Percentiles rank a stretch among this genome's conserved stretches.
Conservation (phyloP, 192 early-diverging fungal genomes). For the Podochytrium sp. region DNA sequence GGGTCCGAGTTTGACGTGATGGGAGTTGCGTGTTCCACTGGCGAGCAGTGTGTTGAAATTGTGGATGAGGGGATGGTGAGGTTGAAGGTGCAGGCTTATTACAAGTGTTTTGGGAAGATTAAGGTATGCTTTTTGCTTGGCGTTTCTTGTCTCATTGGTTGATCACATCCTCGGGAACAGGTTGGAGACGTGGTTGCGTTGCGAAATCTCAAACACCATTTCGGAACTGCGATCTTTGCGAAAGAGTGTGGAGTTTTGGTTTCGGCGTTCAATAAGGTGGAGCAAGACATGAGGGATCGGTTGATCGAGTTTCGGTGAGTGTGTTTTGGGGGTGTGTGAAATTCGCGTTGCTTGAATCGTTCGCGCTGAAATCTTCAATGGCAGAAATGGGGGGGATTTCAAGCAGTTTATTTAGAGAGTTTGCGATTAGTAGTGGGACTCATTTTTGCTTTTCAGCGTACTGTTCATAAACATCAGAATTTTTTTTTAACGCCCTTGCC, state of each 20-base stretch:
- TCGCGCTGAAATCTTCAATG: no score
- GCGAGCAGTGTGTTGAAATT: not conserved
- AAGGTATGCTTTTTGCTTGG: not conserved
- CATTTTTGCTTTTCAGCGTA: no score
- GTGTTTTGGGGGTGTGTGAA: no score
- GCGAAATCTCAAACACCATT: not conserved
- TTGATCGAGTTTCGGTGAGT: not conserved
- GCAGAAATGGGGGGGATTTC: no score
- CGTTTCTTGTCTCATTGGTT: not conserved
- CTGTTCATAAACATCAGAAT: no score
- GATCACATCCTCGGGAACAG: not conserved
- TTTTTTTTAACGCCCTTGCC: no score
- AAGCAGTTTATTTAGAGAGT: no score
- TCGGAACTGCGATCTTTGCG: not conserved
- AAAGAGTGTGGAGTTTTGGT: not conserved
- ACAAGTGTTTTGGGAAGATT: not conserved
- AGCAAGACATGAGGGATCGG: not conserved
- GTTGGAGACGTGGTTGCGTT: not conserved
- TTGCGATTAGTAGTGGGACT: no score
- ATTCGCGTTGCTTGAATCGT: no score
- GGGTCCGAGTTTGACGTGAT: conserved; percentile 54
- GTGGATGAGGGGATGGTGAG: not conserved
- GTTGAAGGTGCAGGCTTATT: not conserved
- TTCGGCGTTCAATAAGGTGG: not conserved
- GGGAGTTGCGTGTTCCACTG: conserved; percentile 44